Conservation (phyloP, 306 rosid genomes). For the Dryas drummondii region DNA sequence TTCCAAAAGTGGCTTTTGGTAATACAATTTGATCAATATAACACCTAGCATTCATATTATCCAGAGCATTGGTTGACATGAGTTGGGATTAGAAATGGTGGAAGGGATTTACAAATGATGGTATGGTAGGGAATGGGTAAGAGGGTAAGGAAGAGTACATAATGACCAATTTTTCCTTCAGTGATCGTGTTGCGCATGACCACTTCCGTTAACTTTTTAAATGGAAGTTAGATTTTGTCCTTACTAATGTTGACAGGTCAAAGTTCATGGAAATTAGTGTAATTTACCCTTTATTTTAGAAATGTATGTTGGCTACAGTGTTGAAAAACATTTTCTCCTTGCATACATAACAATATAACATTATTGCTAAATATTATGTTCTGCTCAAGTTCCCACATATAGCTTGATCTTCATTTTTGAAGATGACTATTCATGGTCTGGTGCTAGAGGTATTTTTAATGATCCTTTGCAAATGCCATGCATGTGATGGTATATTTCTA, state of each 20-base stretch:
- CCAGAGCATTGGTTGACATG: too few species aligned
- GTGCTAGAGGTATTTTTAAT: not conserved
- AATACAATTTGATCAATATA: constrained; percentile 5
- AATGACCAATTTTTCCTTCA: not conserved
- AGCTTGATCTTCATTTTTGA: not conserved
- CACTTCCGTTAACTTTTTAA: not conserved
- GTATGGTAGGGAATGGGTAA: not conserved
- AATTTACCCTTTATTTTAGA: not conserved
- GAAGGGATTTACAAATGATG: not conserved
- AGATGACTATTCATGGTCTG: not conserved
- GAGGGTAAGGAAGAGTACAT: not conserved
- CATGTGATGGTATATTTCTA: not conserved
- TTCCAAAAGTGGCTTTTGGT: constrained; percentile 2
- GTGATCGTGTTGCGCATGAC: not conserved
- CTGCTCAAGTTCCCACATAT: not conserved
- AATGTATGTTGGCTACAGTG: not conserved
- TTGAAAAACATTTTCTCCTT: not conserved
- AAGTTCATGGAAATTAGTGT: not conserved
- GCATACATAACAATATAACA: not conserved
- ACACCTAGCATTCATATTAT: not conserved
- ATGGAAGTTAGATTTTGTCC: not conserved
- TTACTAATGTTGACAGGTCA: not conserved
- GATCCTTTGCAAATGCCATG: not conserved
- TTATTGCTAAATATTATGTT: not conserved
- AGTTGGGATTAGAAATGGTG: too few species aligned